These are phyloP conservation scores for Puccinia novopanici DNA, from an alignment of 1,284 basidiomycete genomes.

Conservation along the genomic window DNA sequence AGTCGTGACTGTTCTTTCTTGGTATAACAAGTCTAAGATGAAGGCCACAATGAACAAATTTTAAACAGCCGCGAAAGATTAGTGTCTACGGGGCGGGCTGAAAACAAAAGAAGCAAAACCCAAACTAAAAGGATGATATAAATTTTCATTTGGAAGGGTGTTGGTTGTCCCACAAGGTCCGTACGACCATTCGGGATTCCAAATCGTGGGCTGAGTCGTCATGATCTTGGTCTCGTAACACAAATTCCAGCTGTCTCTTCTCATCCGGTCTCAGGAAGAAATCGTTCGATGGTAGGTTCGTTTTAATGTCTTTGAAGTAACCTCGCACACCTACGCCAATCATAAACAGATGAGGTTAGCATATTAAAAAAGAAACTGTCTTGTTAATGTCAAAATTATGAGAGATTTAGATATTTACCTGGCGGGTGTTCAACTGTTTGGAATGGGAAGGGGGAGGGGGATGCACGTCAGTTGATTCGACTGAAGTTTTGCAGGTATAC, in stretches of 20 bases:
- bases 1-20: too few species aligned
- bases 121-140: background rate
- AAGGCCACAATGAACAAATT: too few species aligned
- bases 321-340: conserved; percentile 33
- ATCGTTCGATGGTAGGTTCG: conserved; percentile 21
- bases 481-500: background rate
- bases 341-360: background rate
- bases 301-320: conserved; percentile 45
- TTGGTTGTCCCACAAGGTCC: conserved; percentile 42
- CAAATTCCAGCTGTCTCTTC: conserved; percentile 26
- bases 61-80: too few species aligned
- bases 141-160: conserved; percentile 27
- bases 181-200: conserved; percentile 5
- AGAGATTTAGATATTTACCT: conserved; percentile 2
- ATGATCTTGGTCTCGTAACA: conserved; percentile 13
- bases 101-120: background rate
- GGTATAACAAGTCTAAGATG: too few species aligned
- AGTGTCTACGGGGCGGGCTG: too few species aligned
- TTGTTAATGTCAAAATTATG: background rate
- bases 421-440: conserved; percentile 43
- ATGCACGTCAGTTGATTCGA: background rate
- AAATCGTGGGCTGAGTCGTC: background rate
- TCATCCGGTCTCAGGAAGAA: conserved; percentile 45
- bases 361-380: background rate
- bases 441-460: background rate